These are phyloP conservation scores for Myriosclerotinia duriaeana DNA, from an alignment of 2,329 filamentous ascomycete genomes.

Conservation along the genomic window DNA sequence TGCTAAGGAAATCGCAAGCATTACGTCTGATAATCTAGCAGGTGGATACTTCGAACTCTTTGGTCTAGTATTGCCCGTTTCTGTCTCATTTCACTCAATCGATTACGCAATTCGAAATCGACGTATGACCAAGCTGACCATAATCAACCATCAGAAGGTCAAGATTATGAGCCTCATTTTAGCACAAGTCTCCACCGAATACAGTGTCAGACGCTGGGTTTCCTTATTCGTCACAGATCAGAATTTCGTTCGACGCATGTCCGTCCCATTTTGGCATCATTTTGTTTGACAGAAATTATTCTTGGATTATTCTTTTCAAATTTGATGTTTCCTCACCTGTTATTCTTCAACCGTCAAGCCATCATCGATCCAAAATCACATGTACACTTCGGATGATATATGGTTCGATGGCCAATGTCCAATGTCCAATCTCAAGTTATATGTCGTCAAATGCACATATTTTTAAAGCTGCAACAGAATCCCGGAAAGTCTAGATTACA, in stretches of 20 bases:
- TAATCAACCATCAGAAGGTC: constrained; percentile 17
- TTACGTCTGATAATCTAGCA: background rate
- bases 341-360: background rate
- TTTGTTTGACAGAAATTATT: background rate
- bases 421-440: background rate
- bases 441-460: background rate
- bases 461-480: background rate
- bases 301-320: constrained; percentile 11
- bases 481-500: background rate
- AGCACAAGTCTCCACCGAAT: constrained; percentile 11
- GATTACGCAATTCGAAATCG: constrained; percentile 15
- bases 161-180: constrained; percentile 19
- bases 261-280: background rate
- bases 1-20: constrained; percentile 2
- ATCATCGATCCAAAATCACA: background rate
- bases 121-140: constrained; percentile 12
- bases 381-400: constrained; percentile 3
- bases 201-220: constrained; percentile 12
- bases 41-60: background rate
- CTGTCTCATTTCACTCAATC: background rate
- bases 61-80: background rate
- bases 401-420: too few species aligned
- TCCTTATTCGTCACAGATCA: background rate
- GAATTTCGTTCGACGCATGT: constrained; percentile 12
- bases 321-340: background rate